These are phyloP conservation scores for Aspergillus transmontanensis DNA, from an alignment of 2,329 filamentous ascomycete species.

Conservation along the genomic window DNA sequence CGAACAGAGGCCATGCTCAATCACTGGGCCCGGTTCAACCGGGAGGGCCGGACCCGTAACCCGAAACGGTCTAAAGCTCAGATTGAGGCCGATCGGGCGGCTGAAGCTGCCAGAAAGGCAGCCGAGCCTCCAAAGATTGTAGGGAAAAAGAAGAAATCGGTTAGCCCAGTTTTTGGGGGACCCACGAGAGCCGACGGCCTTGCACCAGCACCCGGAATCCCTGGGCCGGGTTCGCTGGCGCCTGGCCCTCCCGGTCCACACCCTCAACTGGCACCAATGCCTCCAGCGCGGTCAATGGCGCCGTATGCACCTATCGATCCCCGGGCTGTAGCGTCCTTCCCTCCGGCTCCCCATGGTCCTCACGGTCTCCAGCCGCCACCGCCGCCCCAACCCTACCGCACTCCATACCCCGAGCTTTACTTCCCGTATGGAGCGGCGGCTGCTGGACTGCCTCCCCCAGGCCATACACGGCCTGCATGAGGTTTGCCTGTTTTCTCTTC, in stretches of 20 bases:
- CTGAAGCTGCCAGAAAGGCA: conserved; percentile 31
- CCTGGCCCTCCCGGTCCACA: conserved; percentile 18
- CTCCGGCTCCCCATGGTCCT: conserved; percentile 18
- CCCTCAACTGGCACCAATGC: conserved; percentile 23
- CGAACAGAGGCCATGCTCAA: conserved; percentile 49
- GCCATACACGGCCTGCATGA: conserved; percentile 23
- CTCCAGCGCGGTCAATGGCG: conserved; percentile 21
- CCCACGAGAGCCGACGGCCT: conserved; percentile 23
- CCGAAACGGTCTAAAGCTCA: conserved; percentile 49
- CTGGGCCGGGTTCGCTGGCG: conserved; percentile 18
- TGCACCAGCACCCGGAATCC: conserved; percentile 21
- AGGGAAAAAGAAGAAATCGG: conserved; percentile 30
- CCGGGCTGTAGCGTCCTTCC: conserved; percentile 22
- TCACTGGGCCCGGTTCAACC: conserved; percentile 48
- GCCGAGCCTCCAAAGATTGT: conserved; percentile 27
- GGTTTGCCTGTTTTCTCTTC: background rate
- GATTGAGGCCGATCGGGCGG: conserved; percentile 44
- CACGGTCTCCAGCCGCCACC: conserved; percentile 21
- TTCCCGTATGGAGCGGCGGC: conserved; percentile 21
- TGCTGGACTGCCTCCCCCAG: conserved; percentile 20
- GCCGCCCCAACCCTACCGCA: conserved; percentile 27
- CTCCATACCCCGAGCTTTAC: conserved; percentile 28
- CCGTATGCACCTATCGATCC: conserved; percentile 36
- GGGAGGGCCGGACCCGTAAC: conserved; percentile 46
- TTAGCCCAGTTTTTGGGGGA: conserved; percentile 21